Evolutionary conservation across 106 monocot species (phyloP).

Genomic region (Agapanthus africanus): DNA sequence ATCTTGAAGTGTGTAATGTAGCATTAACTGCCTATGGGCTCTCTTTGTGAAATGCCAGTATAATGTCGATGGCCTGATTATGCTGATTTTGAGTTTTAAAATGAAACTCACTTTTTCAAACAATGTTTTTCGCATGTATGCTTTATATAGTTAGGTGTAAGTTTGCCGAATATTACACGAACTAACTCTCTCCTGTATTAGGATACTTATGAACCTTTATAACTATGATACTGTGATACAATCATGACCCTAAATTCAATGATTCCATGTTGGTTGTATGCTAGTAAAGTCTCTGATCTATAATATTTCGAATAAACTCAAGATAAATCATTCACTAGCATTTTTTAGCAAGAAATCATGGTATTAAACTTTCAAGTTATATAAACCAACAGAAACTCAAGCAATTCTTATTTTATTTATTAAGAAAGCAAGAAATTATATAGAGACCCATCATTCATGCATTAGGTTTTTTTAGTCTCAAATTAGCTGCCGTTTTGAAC

Average conservation of each 20-base stretch:
- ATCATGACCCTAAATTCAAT: background rate
- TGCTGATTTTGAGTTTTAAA: background rate
- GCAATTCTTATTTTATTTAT: too few species aligned
- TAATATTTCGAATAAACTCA: background rate
- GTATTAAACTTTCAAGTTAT: too few species aligned
- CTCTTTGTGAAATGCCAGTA: background rate
- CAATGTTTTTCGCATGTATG: background rate
- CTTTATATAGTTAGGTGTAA: background rate
- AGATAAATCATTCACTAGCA: background rate
- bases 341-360: background rate
- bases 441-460: too few species aligned
- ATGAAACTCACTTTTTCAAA: background rate
- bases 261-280: background rate
- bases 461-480: too few species aligned
- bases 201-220: background rate
- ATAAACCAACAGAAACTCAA: too few species aligned
- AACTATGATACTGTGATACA: too few species aligned
- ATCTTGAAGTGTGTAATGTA: too few species aligned
- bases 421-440: too few species aligned
- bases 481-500: too few species aligned
- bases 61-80: background rate
- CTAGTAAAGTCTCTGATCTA: background rate
- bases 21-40: background rate
- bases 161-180: background rate
- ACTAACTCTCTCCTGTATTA: background rate